Evolutionary conservation across 208 protist species (phyloP).

Genomic region (Paratrypanosoma confusum): DNA sequence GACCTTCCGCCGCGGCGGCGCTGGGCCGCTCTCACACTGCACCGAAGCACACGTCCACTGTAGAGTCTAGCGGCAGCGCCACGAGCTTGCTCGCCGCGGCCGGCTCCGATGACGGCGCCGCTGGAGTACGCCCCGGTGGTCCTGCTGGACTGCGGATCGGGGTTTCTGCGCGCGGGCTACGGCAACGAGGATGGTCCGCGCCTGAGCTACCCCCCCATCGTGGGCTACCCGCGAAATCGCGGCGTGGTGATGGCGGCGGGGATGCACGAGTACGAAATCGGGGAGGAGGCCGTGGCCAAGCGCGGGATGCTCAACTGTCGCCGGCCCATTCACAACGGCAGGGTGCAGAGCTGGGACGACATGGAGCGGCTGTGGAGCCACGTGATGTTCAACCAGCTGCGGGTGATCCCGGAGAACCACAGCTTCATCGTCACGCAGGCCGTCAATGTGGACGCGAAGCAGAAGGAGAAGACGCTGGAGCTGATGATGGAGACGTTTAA

Average conservation of each 20-base stretch:
- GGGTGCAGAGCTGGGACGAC: slow-evolving; percentile 84
- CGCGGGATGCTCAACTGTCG: slow-evolving; percentile 67
- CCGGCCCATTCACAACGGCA: slow-evolving; percentile 62
- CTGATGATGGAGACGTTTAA: slow-evolving; percentile 94
- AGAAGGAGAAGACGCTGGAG: slow-evolving; percentile 85
- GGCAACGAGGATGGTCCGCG: slow-evolving; percentile 73
- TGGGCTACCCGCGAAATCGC: slow-evolving; percentile 80
- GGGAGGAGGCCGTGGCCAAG: slow-evolving; percentile 74
- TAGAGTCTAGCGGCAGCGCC: no score
- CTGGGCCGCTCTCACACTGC: no score
- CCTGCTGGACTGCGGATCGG: slow-evolving; percentile 72
- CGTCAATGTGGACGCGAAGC: slow-evolving; percentile 60
- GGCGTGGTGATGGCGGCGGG: slow-evolving; percentile 86
- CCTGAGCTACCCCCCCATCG: slow-evolving; percentile 76
- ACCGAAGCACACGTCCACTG: no score
- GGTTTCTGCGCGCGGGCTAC: slow-evolving; percentile 78
- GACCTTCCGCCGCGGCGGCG: no score
- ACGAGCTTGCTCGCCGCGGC: not conserved
- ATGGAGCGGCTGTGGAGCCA: slow-evolving; percentile 89
- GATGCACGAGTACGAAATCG: slow-evolving; percentile 83
- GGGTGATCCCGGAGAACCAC: slow-evolving; percentile 83
- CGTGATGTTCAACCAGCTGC: slow-evolving; percentile 85
- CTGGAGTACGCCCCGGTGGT: no score
- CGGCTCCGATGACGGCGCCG: no score
- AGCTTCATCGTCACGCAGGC: slow-evolving; percentile 82